These are phyloP conservation scores for Plectosphaerella cucumerina DNA, from an alignment of 2,329 filamentous ascomycete species.

Conservation along the genomic window DNA sequence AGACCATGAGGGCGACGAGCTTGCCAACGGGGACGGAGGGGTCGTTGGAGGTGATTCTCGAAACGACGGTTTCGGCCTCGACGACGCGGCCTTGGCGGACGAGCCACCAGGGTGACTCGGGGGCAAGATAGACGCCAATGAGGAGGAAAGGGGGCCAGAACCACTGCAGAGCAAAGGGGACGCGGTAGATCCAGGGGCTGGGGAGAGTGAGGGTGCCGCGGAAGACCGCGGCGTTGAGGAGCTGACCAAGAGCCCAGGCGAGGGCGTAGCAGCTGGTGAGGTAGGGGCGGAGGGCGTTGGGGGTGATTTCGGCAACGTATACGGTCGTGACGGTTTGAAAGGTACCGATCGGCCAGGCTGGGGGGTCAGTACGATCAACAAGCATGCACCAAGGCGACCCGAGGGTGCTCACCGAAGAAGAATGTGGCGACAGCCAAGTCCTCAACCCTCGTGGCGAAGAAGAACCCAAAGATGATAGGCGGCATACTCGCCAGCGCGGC, in stretches of 20 bases:
- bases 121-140: conserved; percentile 24
- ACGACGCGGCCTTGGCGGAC: conserved; percentile 24
- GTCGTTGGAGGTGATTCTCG: conserved; percentile 20
- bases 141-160: conserved; percentile 28
- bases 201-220: conserved; percentile 2
- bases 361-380: not conserved
- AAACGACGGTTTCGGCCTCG: conserved; percentile 11
- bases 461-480: conserved; percentile 4
- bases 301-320: conserved; percentile 9
- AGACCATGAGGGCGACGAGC: conserved; percentile 29
- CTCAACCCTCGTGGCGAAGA: conserved; percentile 1
- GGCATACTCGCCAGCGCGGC: conserved; percentile 2
- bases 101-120: conserved; percentile 35
- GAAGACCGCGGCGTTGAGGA: conserved; percentile 7
- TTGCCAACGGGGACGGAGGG: conserved; percentile 22
- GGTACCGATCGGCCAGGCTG: conserved; percentile 4
- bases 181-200: conserved; percentile 23
- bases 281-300: conserved; percentile 10
- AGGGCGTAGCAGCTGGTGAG: conserved; percentile 3
- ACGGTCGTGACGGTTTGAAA: conserved; percentile 11
- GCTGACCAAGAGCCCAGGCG: conserved; percentile 25
- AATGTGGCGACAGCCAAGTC: not conserved
- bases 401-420: not conserved
- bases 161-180: conserved; percentile 36
- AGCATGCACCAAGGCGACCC: no score